Percentiles rank a stretch among this genome's conserved stretches.
Evolutionary conservation across 164 flowering plant species (phyloP).

Genomic region (Kingdonia uniflora): DNA sequence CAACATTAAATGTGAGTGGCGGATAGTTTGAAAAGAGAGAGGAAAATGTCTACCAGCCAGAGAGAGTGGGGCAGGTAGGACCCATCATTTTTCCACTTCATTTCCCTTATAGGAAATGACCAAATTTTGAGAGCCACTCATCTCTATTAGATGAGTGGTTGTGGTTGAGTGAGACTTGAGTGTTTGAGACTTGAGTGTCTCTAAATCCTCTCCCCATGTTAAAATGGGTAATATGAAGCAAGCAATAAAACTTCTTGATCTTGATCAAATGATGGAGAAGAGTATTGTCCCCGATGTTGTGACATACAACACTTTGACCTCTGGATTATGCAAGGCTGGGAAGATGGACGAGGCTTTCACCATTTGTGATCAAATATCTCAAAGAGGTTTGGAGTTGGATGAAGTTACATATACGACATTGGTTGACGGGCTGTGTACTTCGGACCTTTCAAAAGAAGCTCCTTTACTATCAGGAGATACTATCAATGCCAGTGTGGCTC

Average conservation of each 20-base stretch:
- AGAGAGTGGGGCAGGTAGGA: no score
- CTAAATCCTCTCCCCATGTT: no score
- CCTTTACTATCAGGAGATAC: constrained; percentile 13
- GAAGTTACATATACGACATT: constrained; percentile 47
- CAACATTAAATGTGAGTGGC: no score
- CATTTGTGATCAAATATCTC: constrained; percentile 35
- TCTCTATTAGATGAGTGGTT: no score
- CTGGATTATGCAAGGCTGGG: constrained; percentile 41
- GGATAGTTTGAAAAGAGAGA: no score
- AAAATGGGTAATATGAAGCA: constrained; percentile 30
- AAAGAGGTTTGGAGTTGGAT: constrained; percentile 30
- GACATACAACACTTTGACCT: constrained; percentile 44
- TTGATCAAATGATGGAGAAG: constrained; percentile 39
- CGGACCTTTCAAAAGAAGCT: constrained; percentile 18
- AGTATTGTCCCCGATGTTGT: constrained; percentile 60
- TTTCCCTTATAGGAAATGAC: no score
- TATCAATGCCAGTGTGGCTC: neutral
- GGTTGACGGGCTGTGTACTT: constrained; percentile 27
- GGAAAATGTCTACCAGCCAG: no score
- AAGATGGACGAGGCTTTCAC: constrained; percentile 38
- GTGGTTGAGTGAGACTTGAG: no score
- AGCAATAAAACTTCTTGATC: constrained; percentile 37
- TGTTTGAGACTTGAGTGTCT: no score
- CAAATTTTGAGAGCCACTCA: no score
- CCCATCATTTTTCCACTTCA: no score